Evolutionary conservation across 257 asterid genomes (phyloP).

Genomic region (Solanum paucissectum): DNA sequence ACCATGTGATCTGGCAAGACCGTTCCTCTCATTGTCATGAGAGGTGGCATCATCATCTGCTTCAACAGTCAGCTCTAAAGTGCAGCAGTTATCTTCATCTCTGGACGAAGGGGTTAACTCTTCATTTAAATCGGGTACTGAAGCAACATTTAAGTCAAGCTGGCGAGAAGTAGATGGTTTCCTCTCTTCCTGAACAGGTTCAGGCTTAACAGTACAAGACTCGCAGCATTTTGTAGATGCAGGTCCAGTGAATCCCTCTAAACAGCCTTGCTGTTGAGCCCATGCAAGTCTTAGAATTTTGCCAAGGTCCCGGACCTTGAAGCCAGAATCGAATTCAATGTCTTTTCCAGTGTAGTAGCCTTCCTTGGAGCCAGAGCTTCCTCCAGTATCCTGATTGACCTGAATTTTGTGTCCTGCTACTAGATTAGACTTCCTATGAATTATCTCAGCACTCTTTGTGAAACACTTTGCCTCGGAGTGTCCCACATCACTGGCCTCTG

Average conservation of each 20-base stretch:
- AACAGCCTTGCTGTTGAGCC: conserved; percentile 55
- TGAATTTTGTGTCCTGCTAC: conserved; percentile 22
- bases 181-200: conserved; percentile 27
- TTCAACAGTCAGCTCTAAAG: conserved; percentile 36
- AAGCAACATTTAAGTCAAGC: conserved; percentile 69
- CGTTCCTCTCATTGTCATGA: conserved; percentile 37
- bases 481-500: conserved; percentile 53
- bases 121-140: conserved; percentile 80
- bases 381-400: conserved; percentile 39
- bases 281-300: conserved; percentile 54
- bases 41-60: conserved; percentile 58
- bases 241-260: conserved; percentile 39
- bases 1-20: conserved; percentile 35
- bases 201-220: conserved; percentile 29
- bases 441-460: conserved; percentile 59
- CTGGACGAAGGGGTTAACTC: conserved; percentile 66
- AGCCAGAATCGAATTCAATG: conserved; percentile 65
- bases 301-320: conserved; percentile 81
- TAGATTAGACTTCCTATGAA: conserved; percentile 31
- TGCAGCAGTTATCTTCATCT: conserved; percentile 52
- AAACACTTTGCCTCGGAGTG: conserved; percentile 83
- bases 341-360: conserved; percentile 21
- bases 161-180: conserved; percentile 46
- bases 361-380: conserved; percentile 39
- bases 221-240: conserved; percentile 26